Conservation (phyloP, 2,329 filamentous ascomycete genomes). For the Venturia nashicola region DNA sequence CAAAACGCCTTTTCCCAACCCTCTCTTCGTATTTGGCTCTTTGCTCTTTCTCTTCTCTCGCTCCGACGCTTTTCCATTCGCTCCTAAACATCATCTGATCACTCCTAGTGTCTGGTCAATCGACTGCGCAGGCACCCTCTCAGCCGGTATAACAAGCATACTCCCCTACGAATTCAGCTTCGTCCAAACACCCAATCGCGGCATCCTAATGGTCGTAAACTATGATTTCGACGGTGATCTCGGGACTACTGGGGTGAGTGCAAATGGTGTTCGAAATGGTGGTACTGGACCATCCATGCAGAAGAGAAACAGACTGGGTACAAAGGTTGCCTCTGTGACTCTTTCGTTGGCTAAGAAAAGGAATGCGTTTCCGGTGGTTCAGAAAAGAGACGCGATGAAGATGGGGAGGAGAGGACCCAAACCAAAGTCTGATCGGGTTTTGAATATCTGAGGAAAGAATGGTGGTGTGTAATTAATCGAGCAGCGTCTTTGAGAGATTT, state of each 20-base stretch:
- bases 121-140: slow-evolving; percentile 6
- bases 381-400: not conserved
- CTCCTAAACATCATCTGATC: not conserved
- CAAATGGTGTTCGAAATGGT: not conserved
- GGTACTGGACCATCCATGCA: not conserved
- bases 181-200: not conserved
- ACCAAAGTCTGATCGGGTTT: not conserved
- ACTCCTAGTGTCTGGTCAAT: slow-evolving; percentile 3
- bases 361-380: not conserved
- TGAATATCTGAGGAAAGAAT: not conserved
- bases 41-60: too few relatives aligned
- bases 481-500: too few relatives aligned
- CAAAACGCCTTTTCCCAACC: too few relatives aligned
- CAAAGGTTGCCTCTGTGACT: not conserved
- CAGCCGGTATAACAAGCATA: not conserved
- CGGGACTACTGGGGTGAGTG: not conserved
- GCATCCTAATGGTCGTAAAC: not conserved
- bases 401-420: not conserved
- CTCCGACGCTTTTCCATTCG: not conserved
- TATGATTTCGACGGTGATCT: not conserved
- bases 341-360: not conserved
- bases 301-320: not conserved
- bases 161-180: not conserved
- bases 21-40: too few relatives aligned
- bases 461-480: not conserved